Evolutionary conservation across 306 rosid species (phyloP), one percentile per base, ranked within the genome.

Genomic region (Cucurbita moschata): DNA sequence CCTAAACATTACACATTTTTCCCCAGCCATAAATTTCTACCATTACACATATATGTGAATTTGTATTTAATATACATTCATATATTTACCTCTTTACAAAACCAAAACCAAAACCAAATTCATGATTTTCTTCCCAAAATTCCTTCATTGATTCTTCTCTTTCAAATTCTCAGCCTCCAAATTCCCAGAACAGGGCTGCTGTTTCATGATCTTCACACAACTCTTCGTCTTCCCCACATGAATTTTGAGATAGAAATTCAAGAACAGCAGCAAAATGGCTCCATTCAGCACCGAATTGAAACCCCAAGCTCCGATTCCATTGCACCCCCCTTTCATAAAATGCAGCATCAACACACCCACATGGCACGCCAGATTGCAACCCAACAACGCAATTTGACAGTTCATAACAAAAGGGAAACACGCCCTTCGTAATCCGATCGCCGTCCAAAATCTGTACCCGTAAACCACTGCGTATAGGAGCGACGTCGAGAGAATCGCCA

Each of bases 261-360:
- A 70, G 62, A 88, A 88, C 6, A 87, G 57, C 40, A 88, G 23
- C 56, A 93, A 60, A 75, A 90, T 60, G 0, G 84, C 90, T 7
- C 78, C 85, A 35, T 93, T 93, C 0, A 87, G 83, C 2, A 90
- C 83, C 2, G 96, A 85, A 74, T 93, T 90, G 70, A 93, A 81
- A 7, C 78, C 76, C 94, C 97, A 90, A 6, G 97, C 96, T 0
- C 97, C 94, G 6, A 93, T 90, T 40, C 98, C 98, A 15, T 88
- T 87, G 57, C 98, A 93, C 6, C 97, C 96, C 0, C 96, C 97
- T 50, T 70, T 86, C 64, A 77, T 76, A 37, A 87, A 85, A 58
- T 93, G 97, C 57, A 90, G 65, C 79, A 88, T 21, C 44, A 87
- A 80, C 15, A 90, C 97, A 0, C 89, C 96, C 4, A 90, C 88